Evolutionary conservation across 2,329 filamentous ascomycete genomes (phyloP).

Genomic region (Epicoccum nigrum): DNA sequence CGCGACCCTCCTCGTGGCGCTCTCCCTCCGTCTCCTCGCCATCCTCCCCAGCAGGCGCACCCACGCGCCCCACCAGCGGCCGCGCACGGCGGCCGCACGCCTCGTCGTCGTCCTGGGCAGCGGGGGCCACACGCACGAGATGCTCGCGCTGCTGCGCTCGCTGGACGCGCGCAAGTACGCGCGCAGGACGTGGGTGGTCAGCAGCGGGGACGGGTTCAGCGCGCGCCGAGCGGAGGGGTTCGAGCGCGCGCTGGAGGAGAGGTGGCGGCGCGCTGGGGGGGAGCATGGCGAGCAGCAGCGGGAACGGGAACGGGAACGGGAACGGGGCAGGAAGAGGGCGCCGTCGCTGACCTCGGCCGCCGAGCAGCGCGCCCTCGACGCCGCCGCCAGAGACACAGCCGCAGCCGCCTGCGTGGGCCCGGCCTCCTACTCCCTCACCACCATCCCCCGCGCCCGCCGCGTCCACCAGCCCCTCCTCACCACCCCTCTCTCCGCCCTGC

Average conservation of each 20-base stretch:
- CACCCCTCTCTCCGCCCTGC: constrained; percentile 70
- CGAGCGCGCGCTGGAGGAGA: constrained; percentile 53
- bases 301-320: background rate
- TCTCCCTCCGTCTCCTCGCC: constrained; percentile 48
- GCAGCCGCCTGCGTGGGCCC: constrained; percentile 19
- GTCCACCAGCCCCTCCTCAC: constrained; percentile 83
- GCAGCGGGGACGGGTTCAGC: constrained; percentile 76
- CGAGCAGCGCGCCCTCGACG: too few species aligned
- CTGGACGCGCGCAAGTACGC: constrained; percentile 55
- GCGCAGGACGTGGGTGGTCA: constrained; percentile 82
- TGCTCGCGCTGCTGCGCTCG: constrained; percentile 80
- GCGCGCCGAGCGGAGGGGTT: constrained; percentile 68
- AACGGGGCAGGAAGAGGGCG: background rate
- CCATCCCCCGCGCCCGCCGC: constrained; percentile 75
- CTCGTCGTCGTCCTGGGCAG: constrained; percentile 85
- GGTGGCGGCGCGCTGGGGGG: background rate
- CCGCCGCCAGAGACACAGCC: too few species aligned
- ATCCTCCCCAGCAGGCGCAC: constrained; percentile 47
- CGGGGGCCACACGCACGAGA: constrained; percentile 93
- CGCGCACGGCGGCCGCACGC: constrained; percentile 56
- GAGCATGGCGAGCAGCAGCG: background rate
- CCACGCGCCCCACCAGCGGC: constrained; percentile 21
- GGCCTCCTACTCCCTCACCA: constrained; percentile 65
- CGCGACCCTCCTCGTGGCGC: constrained; percentile 41
- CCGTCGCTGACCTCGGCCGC: too few species aligned